phyloP scores from a whole-genome alignment of 2,329 filamentous ascomycete genomes.

The Colletotrichum siamense region DNA sequence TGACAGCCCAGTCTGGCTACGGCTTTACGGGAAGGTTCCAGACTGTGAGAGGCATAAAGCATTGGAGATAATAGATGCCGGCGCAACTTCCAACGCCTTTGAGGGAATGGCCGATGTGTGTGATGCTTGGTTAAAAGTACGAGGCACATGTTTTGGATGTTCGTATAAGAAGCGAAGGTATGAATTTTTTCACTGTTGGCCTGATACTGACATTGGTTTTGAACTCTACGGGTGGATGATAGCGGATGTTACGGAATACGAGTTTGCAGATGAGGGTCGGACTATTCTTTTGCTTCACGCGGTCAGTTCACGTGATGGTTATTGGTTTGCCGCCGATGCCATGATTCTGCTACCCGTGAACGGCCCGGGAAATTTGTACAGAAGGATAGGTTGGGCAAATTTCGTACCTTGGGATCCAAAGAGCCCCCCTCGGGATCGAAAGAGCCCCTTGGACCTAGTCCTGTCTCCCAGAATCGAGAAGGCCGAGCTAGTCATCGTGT shows the following conservation, averaged over 20 bases:
- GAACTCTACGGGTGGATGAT: fast-evolving
- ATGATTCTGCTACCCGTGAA: background rate
- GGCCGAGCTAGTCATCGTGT: background rate
- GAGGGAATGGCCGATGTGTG: background rate
- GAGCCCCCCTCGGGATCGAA: background rate
- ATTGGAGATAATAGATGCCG: background rate
- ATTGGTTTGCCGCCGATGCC: background rate
- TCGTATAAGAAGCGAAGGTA: background rate
- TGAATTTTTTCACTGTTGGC: fast-evolving
- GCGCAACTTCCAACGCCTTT: background rate
- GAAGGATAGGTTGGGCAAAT: background rate
- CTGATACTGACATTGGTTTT: background rate
- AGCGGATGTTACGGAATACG: background rate
- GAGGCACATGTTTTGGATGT: background rate
- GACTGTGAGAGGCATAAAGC: fast-evolving
- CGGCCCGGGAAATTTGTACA: background rate
- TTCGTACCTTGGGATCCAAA: background rate
- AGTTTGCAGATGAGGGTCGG: background rate
- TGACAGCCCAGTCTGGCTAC: background rate
- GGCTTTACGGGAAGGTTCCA: fast-evolving
- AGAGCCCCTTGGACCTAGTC: background rate
- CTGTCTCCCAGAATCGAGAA: background rate
- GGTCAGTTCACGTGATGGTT: background rate
- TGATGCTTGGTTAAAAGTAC: background rate
- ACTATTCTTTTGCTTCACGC: background rate